phyloP scores from a whole-genome alignment of 176 grass and related monocot species.

The Avena sativa region DNA sequence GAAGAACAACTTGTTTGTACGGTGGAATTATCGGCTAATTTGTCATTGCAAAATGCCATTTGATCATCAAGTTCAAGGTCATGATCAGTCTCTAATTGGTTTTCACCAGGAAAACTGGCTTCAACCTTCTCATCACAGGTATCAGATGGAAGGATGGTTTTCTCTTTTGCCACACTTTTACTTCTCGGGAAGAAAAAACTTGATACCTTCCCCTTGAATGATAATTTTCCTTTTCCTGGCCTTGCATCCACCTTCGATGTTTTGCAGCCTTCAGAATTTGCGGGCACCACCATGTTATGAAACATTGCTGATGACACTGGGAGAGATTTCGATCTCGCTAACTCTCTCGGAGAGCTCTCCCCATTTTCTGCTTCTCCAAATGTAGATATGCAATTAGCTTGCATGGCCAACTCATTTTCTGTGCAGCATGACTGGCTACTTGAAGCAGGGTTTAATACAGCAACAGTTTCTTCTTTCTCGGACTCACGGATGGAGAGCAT shows the following conservation, averaged over 20 bases:
- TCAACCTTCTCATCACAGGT: constrained; percentile 28
- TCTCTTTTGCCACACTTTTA: constrained; percentile 68
- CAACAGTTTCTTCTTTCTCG: constrained; percentile 58
- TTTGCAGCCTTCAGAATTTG: constrained; percentile 56
- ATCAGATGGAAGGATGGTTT: constrained; percentile 47
- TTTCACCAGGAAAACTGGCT: constrained; percentile 38
- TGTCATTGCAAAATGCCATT: constrained; percentile 44
- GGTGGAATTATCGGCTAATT: constrained; percentile 32
- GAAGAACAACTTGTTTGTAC: constrained; percentile 44
- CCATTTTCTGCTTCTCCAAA: constrained; percentile 47
- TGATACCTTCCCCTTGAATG: constrained; percentile 83
- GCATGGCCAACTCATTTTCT: constrained; percentile 47
- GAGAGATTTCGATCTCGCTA: constrained; percentile 84
- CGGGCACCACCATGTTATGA: constrained; percentile 49
- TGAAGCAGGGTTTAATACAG: constrained; percentile 29
- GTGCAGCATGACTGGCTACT: constrained; percentile 10
- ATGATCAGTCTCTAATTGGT: constrained; percentile 11
- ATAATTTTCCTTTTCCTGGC: constrained; percentile 67
- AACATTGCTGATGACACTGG: constrained; percentile 73
- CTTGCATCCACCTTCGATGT: constrained; percentile 40
- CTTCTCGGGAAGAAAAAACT: constrained; percentile 82
- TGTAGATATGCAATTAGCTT: constrained; percentile 45
- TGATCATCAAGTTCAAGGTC: constrained; percentile 40
- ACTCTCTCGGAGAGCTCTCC: constrained; percentile 46
- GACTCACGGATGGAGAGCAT: constrained; percentile 76